These are phyloP conservation scores for Crithidia brevicula DNA, from an alignment of 208 protist genomes.

Conservation along the genomic window DNA sequence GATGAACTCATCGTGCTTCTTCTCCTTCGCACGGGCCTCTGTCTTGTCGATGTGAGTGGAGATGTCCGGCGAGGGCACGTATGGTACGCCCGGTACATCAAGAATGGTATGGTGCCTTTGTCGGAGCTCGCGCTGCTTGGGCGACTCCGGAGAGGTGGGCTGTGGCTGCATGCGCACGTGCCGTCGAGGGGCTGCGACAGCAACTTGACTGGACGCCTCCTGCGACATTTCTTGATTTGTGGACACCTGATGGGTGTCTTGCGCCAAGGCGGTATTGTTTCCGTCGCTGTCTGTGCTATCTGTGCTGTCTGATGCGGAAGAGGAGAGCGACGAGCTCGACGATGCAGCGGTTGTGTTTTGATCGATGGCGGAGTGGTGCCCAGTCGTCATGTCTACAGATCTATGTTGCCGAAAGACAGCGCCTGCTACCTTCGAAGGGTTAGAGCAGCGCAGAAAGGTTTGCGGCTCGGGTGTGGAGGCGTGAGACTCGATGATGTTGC, in stretches of 20 bases:
- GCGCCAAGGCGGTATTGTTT: neutral
- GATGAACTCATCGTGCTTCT: slow-evolving; percentile 18
- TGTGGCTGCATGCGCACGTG: slow-evolving; percentile 10
- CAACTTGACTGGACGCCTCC: neutral
- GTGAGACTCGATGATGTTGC: slow-evolving; percentile 6
- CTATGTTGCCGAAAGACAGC: neutral
- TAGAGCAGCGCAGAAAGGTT: neutral
- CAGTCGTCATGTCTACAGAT: too few species aligned
- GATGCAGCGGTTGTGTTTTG: neutral
- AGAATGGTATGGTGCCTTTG: slow-evolving; percentile 26
- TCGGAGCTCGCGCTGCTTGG: neutral
- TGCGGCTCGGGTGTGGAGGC: neutral
- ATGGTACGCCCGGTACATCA: slow-evolving; percentile 28
- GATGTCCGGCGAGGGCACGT: slow-evolving; percentile 32
- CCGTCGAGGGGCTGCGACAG: neutral
- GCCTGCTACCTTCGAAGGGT: neutral
- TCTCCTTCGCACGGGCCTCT: slow-evolving; percentile 20
- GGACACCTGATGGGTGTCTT: neutral
- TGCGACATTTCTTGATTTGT: neutral
- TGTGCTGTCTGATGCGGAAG: neutral
- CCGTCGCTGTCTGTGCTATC: neutral
- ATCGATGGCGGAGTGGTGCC: neutral
- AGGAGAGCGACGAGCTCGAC: neutral
- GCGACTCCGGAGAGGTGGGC: neutral
- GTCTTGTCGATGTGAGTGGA: slow-evolving; percentile 21